Base-by-base conservation (phyloP, 352 stramenopile species). In the Globisporangium rhizosaccharum region DNA sequence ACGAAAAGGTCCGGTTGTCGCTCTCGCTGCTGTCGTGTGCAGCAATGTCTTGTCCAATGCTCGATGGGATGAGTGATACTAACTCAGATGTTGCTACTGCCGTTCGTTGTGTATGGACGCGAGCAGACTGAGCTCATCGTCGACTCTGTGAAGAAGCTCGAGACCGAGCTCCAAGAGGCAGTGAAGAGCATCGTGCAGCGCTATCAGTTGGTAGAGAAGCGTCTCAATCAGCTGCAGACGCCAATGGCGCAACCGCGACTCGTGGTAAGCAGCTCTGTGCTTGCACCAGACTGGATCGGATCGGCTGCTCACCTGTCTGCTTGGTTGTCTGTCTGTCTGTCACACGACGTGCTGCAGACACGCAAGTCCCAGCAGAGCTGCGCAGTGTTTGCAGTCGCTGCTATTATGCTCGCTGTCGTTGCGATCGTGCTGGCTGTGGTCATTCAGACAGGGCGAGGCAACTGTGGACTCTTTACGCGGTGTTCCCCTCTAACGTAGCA, bases 111-210 rank as follows among this genome's bases (percentile, higher is more conserved):
- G 18, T 59, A 37, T 37, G 14, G 15, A 46, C 50, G 25, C 12
- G 14, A 18, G 18, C 46, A 73, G 67, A 54, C 61, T 1, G 84
- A 92, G 51, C 49, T 90, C 42, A 61, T 85, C 26, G 62, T 64
- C 0, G 84, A 88, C 47, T 63, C 77, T 23, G 53, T 88, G 18
- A 85, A 87, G 51, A 82, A 82, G 37, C 47, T 88, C 0, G 74
- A 90, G 48, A 66, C 80, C 33, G 79, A 92, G 55, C 60, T 90
- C 14, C 70, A 83, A 46, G 72, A 92, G 17, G 68, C 71, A 1
- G 49, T 87, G 9, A 83, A 82, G 36, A 70, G 61, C 18, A 63
- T 90, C 46, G 65, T 78, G 41, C 70, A 82, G 55, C 81, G 83
- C 26, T 82, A 81, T 23, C 71, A 89, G 39, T 30, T 74, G 36